Evolutionary conservation across 2,329 filamentous ascomycete species (phyloP), one percentile per base, ranked within the genome.

Genomic region (Monilinia vaccinii-corymbosi): DNA sequence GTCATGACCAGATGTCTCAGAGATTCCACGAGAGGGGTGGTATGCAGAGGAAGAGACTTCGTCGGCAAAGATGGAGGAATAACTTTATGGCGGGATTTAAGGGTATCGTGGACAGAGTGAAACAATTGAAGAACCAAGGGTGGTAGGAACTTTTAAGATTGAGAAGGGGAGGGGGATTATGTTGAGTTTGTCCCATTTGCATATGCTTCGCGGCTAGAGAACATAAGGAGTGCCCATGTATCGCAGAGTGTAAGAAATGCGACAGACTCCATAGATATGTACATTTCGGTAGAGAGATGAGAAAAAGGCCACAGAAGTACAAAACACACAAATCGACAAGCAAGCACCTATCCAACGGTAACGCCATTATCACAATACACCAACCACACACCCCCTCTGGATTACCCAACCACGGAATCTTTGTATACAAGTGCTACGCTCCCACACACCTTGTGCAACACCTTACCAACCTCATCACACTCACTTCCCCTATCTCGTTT

Each of bases 11-110:
- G 57, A 71, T 73, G 23, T 72, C 68, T 64, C 89, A 94, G 74
- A 77, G 78, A 64, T 89, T 84, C 68, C 87, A 95, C 73, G 89
- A 94, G 78, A 77, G 90, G 50, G 80, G 81, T 0, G 90, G 89
- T 2, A 69, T 90, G 69, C 91, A 88, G 81, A 80, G 86, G 73
- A 95, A 94, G 83, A 81, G 89, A 68, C 74, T 91, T 66, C 78
- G 76, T 72, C 85, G 82, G 62, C 78, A 86, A 77, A 78, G 89
- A 63, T 91, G 88, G 86, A 79, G 82, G 71, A 75, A 66, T 64
- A 81, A 83, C 62, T 94, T 93, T 74, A 85, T 82, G 77, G 72
- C 73, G 36, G 86, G 85, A 4, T 92, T 94, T 74, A 79, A 77
- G 72, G 79, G 80, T 6, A 82, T 84, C 13, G 81, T 89, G 9